These are phyloP conservation scores for apple (Malus domestica) DNA, from an alignment of 306 rosid genomes.

Conservation along the genomic window ASM211411v1 NC_041800.1:1818001-1818500, in stretches of 20 bases:
- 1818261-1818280: slow-evolving; percentile 47
- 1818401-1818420: slow-evolving; percentile 51
- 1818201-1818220: slow-evolving; percentile 47
- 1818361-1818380: slow-evolving; percentile 58
- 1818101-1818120: slow-evolving; percentile 51
- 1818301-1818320: slow-evolving; percentile 49
- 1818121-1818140: slow-evolving; percentile 54
- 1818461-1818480: slow-evolving; percentile 69
- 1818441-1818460: slow-evolving; percentile 62
- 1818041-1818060: slow-evolving; percentile 74
- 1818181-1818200: slow-evolving; percentile 39
- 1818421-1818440: slow-evolving; percentile 64
- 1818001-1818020: slow-evolving; percentile 36
- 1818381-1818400: slow-evolving; percentile 39
- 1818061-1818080: slow-evolving; percentile 38
- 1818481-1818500: slow-evolving; percentile 47
- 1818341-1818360: slow-evolving; percentile 73
- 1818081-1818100: slow-evolving; percentile 55
- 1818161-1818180: slow-evolving; percentile 45
- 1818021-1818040: slow-evolving; percentile 68
- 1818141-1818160: slow-evolving; percentile 60
- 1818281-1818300: slow-evolving; percentile 44
- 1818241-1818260: slow-evolving; percentile 50
- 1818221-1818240: slow-evolving; percentile 54
- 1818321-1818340: slow-evolving; percentile 44